Evolutionary conservation across 2,329 filamentous ascomycete genomes (phyloP), one percentile per base, ranked within the genome.

Genomic region (Colletotrichum melonis): DNA sequence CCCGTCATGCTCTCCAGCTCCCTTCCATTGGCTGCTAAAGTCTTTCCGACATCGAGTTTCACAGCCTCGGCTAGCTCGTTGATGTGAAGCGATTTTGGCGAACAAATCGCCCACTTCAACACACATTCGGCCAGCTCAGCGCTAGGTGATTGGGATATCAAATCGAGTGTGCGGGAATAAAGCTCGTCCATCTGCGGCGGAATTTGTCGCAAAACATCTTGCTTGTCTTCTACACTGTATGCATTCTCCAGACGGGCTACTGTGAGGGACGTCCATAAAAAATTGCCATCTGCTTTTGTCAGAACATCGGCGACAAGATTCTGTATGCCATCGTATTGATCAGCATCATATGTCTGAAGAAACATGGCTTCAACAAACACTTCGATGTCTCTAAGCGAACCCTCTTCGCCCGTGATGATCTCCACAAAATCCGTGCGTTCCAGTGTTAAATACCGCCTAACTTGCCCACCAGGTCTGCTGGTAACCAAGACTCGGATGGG

Each of bases 191-290:
- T 57, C 67, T 74, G 16, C 65, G 60, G n/a, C 68, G 77, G 77
- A 3, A 77, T 74, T 30, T 76, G 67, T 38, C 69, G 57, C n/a
- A 78, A 59, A 11, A 76, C 66, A 16, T 72, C 73, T 30, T 75
- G 68, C 73, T 76, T 78, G 24, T 77, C 74, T 63, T 78, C 77
- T n/a, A 76, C 55, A 28, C 72, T 77, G 73, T 77, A 76, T 1
- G 67, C 72, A 1, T 76, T 70, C 49, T 52, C 49, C 49, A 52
- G 22, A 24, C 7, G 6, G 5, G 49, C 49, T 52, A 52, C 5
- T 4, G 49, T 52, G 49, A 52, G 49, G 6, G 49, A 52, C 8
- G 49, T 6, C 49, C 49, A 52, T 4, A 52, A 24, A 1, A 52
- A 52, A 24, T 6, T 52, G 7, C 49, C 49, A 19, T 52, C 22